Percentiles rank a stretch among this genome's conserved stretches.
Evolutionary conservation across 2,329 filamentous ascomycete genomes (phyloP).

Genomic region (Pezicula neosporulosa): DNA sequence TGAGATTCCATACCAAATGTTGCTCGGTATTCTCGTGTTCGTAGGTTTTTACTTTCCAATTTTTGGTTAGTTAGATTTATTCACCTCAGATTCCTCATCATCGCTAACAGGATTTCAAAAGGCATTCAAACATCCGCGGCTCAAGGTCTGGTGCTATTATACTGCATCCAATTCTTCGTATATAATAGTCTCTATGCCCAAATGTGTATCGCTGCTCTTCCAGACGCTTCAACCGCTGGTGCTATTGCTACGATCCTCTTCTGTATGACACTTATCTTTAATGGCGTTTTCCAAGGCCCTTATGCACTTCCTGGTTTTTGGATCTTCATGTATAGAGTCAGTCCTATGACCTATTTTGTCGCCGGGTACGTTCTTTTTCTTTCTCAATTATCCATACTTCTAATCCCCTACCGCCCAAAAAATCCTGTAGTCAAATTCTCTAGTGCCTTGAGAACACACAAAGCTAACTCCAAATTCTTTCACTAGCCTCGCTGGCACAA

Average conservation of each 20-base stretch:
- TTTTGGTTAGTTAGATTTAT: too few species aligned
- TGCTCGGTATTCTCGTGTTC: constrained; percentile 73
- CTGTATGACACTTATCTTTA: constrained; percentile 71
- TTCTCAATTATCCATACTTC: too few species aligned
- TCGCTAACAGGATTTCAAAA: constrained; percentile 65
- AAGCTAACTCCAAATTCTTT: too few species aligned
- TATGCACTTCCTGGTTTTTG: constrained; percentile 68
- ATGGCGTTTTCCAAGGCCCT: constrained; percentile 68
- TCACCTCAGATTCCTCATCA: too few species aligned
- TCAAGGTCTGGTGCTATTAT: constrained; percentile 67
- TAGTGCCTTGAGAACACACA: too few species aligned
- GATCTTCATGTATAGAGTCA: constrained; percentile 74
- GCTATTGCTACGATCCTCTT: constrained; percentile 77
- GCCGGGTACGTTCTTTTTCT: too few species aligned
- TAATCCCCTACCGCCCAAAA: too few species aligned
- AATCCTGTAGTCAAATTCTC: too few species aligned
- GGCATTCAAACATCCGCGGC: constrained; percentile 31
- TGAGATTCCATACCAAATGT: constrained; percentile 79
- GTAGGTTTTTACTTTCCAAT: constrained; percentile 79
- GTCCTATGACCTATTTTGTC: constrained; percentile 66
- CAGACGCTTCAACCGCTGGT: constrained; percentile 71
- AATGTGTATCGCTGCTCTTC: constrained; percentile 73
- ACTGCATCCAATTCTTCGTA: constrained; percentile 71
- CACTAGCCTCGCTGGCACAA: too few species aligned
- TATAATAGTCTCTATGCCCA: constrained; percentile 83